Evolutionary conservation across 2,329 filamentous ascomycete genomes (phyloP).

Genomic region (Aspergillaceae sp.): DNA sequence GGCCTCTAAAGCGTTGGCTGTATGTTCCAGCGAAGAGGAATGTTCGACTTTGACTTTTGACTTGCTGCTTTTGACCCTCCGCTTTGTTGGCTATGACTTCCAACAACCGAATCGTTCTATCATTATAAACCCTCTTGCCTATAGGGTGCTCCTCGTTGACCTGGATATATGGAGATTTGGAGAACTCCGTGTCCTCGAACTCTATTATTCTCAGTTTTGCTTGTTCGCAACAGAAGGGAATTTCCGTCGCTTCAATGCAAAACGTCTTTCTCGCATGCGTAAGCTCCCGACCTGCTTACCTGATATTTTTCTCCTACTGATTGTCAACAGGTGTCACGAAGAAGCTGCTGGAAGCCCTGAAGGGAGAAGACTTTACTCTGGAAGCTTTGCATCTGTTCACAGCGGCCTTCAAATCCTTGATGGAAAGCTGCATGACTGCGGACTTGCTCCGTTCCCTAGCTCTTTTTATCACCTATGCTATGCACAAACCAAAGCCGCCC

Average conservation of each 20-base stretch:
- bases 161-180: conserved; percentile 86
- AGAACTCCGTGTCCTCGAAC: conserved; percentile 64
- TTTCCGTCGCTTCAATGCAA: conserved; percentile 83
- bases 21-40: conserved; percentile 35
- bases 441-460: conserved; percentile 81
- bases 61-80: conserved; percentile 67
- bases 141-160: conserved; percentile 84
- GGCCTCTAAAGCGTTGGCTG: conserved; percentile 38
- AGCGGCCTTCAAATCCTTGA: conserved; percentile 66
- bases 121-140: conserved; percentile 91
- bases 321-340: conserved; percentile 66
- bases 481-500: conserved; percentile 54
- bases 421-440: conserved; percentile 71
- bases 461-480: conserved; percentile 84
- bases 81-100: conserved; percentile 82
- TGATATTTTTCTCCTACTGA: conserved; percentile 9
- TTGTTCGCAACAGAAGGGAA: conserved; percentile 85
- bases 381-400: conserved; percentile 70
- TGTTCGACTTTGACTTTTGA: conserved; percentile 47
- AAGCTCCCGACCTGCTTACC: conserved; percentile 32
- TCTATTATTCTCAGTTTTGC: conserved; percentile 89
- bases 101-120: conserved; percentile 75
- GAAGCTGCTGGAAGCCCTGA: conserved; percentile 79
- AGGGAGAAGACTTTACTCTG: conserved; percentile 66
- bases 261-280: conserved; percentile 83